Base-by-base conservation (phyloP, 2,329 filamentous ascomycete genomes). In the Xenoacremonium recifei region DNA sequence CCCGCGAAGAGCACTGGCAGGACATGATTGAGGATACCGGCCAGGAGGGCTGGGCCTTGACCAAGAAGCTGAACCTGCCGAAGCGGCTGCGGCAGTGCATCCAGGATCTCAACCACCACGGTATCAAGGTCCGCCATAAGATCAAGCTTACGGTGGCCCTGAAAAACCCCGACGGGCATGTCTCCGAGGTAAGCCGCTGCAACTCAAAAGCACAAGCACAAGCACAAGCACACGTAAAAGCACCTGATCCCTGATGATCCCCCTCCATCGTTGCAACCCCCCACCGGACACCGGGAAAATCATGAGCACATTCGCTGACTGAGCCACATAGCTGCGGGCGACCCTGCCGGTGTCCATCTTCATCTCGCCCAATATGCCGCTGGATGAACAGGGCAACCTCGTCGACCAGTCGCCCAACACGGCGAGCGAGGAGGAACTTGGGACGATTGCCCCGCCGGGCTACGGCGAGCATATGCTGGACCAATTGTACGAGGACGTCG, bases 381-480 rank as follows among this genome's bases (percentile, higher is more conserved):
- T 96, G 27, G 89, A 93, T 57, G 89, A 95, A 39, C 80, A 92
- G 46, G 93, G 95, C 55, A 85, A 87, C 55, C 76, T 97, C 3
- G 72, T 88, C 39, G 75, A 77, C 39, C 77, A 82, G 57, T 71
- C 71, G n/a, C 74, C 77, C 36, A 49, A 54, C 72, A 60, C 61
- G 71, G 45, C 66, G 10, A 39, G 50, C 9, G 71, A 77, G 33
- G 71, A 74, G 30, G 76, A 81, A 30, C 71, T 80, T 42, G 74
- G 79, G 16, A 76, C 79, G 19, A 79, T 86, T 44, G 91, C 92
- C 10, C 93, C 93, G n/a, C 93, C 93, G 1, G 82, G 90, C 29
- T 99, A 99, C 57, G 90, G 89, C 45, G 82, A 92, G 57, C 93
- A 97, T 64, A 78, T 87, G 33, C 80, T 97, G 19, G 93, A 99